Evolutionary conservation across 2,329 filamentous ascomycete genomes (phyloP).

Genomic region (Penicillium aurantiogriseum): DNA sequence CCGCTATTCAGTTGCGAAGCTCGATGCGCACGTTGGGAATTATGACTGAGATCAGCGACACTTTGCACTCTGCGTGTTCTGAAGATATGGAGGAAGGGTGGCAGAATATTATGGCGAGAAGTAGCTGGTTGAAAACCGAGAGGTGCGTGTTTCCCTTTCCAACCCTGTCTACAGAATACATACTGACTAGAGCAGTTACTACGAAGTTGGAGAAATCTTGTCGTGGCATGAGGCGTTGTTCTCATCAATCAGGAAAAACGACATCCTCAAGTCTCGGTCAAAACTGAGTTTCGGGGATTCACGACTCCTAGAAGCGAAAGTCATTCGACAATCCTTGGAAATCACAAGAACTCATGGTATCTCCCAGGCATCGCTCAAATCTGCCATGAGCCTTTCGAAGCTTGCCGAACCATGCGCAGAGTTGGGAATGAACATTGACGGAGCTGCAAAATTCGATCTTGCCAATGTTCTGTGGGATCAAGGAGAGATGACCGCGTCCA

Average conservation of each 20-base stretch:
- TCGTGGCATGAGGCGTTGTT: slow-evolving; percentile 81
- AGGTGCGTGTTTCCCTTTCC: slow-evolving; percentile 55
- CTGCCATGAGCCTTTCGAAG: slow-evolving; percentile 77
- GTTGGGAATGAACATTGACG: slow-evolving; percentile 73
- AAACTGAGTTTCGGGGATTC: slow-evolving; percentile 63
- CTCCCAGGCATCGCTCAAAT: slow-evolving; percentile 81
- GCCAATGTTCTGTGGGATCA: slow-evolving; percentile 93
- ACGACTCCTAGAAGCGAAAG: slow-evolving; percentile 70
- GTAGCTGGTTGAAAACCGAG: slow-evolving; percentile 78
- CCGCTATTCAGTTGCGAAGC: slow-evolving; percentile 49
- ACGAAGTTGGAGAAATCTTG: slow-evolving; percentile 73
- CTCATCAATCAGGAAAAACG: slow-evolving; percentile 71
- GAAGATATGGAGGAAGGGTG: slow-evolving; percentile 63
- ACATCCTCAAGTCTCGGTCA: slow-evolving; percentile 60
- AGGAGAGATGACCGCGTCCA: slow-evolving; percentile 83
- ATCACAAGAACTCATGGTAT: slow-evolving; percentile 78
- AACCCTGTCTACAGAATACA: neutral
- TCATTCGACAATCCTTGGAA: slow-evolving; percentile 71
- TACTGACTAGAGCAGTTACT: slow-evolving; percentile 37
- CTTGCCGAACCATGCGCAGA: slow-evolving; percentile 68
- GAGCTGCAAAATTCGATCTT: slow-evolving; percentile 74
- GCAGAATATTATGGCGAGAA: slow-evolving; percentile 62
- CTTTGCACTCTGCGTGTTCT: slow-evolving; percentile 61
- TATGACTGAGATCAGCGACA: slow-evolving; percentile 77
- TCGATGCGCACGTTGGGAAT: slow-evolving; percentile 67